Base-by-base conservation (phyloP, 1,139 yeast genomes). In the Geotrichum aggregatum region DNA sequence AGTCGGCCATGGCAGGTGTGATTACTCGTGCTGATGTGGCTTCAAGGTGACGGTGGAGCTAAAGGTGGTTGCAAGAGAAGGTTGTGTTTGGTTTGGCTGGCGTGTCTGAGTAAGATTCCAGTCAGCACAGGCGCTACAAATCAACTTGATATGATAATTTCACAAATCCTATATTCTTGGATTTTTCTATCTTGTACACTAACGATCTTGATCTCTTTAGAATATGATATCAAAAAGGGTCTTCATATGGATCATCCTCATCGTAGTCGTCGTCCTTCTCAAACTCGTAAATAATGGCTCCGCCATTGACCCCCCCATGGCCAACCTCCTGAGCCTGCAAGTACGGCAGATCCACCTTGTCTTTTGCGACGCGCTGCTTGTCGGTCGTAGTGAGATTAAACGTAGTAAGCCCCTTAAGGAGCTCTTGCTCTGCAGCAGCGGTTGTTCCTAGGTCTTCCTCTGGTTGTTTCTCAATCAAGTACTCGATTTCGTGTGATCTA, bases 181-280 rank as follows among this genome's bases (percentile, higher is more conserved):
- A n/a, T n/a, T n/a, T n/a, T n/a, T n/a, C n/a, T n/a, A n/a, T n/a
- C n/a, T n/a, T n/a, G n/a, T n/a, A n/a, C 36, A 34, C 14, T 34
- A 14, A 34, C 7, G 11, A n/a, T 16, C 18, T 34, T 2, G 16
- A 34, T 5, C 7, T n/a, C 16, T 16, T n/a, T 13, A 5, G 8
- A 13, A 10, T n/a, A 11, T n/a, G 18, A 34, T n/a, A n/a, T 24
- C 66, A 89, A 63, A 89, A 91, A 3, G 98, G 98, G 64, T 92
- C 98, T 65, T 92, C 98, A 62, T 84, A 91, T 0, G 98, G 97
- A 67, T 92, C 98, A 60, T 92, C 98, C 67, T 92, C 98, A 65
- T 92, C 98, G 61, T 89, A 91, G 66, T 91, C 98, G 66, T 91
- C 84, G 60, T 79, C 83, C 61, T 79, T 78, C 62, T 87, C 95